These are phyloP conservation scores for Typha latifolia DNA, from an alignment of 176 grass and related monocot species.

Conservation along the genomic window DNA sequence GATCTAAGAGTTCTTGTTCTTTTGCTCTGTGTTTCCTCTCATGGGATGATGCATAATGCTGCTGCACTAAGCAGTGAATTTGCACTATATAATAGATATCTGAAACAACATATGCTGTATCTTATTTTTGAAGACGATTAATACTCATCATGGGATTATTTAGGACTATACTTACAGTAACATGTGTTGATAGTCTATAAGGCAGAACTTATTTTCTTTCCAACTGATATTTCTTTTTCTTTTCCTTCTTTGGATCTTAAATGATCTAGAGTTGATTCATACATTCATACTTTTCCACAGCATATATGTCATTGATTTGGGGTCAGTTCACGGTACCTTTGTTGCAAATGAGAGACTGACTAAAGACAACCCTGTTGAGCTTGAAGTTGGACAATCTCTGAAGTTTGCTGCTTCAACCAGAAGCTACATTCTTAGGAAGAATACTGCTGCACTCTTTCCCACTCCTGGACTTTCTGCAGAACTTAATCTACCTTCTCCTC, in stretches of 20 bases:
- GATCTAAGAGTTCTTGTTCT: no score
- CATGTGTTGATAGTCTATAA: no score
- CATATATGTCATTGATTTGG: conserved; percentile 87
- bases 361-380: conserved; percentile 79
- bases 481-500: conserved; percentile 85
- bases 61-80: no score
- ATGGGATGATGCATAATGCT: no score
- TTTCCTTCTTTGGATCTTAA: not conserved
- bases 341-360: conserved; percentile 90
- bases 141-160: no score
- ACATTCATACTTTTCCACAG: conserved; percentile 29
- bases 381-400: conserved; percentile 94
- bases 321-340: conserved; percentile 95
- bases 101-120: no score
- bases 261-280: not conserved
- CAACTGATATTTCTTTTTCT: no score
- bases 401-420: conserved; percentile 89
- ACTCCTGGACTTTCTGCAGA: conserved; percentile 40
- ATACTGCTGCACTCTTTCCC: conserved; percentile 53
- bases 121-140: no score
- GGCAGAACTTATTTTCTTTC: no score
- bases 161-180: no score
- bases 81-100: no score
- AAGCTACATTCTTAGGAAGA: conserved; percentile 71
- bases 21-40: no score